Conservation (phyloP, 495 filamentous ascomycete genomes). For the Tuber indicum region DNA sequence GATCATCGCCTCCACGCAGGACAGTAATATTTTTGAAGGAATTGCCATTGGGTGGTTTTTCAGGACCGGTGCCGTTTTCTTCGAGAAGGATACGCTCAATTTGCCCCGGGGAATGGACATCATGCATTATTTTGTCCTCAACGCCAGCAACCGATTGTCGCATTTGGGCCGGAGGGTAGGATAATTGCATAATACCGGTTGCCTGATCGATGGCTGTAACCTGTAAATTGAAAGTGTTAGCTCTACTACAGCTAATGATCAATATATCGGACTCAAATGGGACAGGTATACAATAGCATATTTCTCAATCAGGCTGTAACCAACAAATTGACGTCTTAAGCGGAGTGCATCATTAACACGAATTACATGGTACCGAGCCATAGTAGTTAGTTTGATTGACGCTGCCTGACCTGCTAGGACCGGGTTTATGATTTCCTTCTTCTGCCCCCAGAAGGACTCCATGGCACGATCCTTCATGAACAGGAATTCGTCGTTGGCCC, state of each 20-base stretch:
- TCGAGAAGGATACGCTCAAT: constrained; percentile 31
- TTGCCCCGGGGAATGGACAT: constrained; percentile 25
- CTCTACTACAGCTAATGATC: not conserved
- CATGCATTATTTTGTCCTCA: constrained; percentile 26
- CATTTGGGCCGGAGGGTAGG: constrained; percentile 33
- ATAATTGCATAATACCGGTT: constrained; percentile 23
- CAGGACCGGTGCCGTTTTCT: constrained; percentile 25
- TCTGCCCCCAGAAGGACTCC: constrained; percentile 65
- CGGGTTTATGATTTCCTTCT: constrained; percentile 47
- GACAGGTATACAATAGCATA: constrained; percentile 19
- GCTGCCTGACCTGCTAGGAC: constrained; percentile 46
- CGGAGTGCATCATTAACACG: constrained; percentile 50
- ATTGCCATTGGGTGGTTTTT: constrained; percentile 40
- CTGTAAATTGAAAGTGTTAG: constrained; percentile 11
- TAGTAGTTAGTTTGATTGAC: constrained; percentile 47
- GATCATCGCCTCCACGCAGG: constrained; percentile 35
- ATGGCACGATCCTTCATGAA: constrained; percentile 59
- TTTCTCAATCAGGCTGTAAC: constrained; percentile 19
- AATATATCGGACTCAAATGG: not conserved
- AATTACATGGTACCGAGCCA: constrained; percentile 49
- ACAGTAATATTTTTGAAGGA: constrained; percentile 37
- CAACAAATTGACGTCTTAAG: constrained; percentile 22
- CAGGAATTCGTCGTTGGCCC: constrained; percentile 64
- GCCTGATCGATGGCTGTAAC: constrained; percentile 30
- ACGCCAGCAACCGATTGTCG: constrained; percentile 20